Base-by-base conservation (phyloP, 164 flowering plant genomes). In the Stephania cephalantha region DNA sequence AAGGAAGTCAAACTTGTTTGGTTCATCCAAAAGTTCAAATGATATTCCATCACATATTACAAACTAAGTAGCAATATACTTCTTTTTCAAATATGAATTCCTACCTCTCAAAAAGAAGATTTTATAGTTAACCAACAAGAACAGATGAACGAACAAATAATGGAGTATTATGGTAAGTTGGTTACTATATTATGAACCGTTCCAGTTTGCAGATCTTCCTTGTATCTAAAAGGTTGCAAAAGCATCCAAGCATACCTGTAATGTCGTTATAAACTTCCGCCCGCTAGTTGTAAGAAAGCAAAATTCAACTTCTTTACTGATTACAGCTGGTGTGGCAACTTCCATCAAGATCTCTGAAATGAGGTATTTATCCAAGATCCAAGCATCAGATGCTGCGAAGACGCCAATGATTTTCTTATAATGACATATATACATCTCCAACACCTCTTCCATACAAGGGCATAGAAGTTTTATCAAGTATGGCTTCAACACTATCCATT, bases 211-310 rank as follows among this genome's bases (percentile, higher is more conserved):
- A 15, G n/a, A 58, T 46, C 35, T 70, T 3, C 72, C 44, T 17
- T 50, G 55, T 2, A 9, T 35, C 46, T 12, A 15, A 52, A 72
- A 5, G 20, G 66, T 29, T 18, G 67, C 64, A 31, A 46, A 63
- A 31, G 48, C 25, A 71, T 46, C 42, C 64, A 15, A 71, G 75
- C 78, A 22, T 12, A 90, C 95, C 95, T 89, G 91, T 71, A 90
- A 70, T 12, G 86, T 55, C 8, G 88, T 82, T 29, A 85, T 71
- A 76, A 90, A 82, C 77, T 89, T 88, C 77, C 86, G 74, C 42
- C 95, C 92, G 42, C 95, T 89, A 81, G 71, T 83, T 31, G 91
- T 89, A 74, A 90, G 90, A 46, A 82, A 76, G 81, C 83, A 90
- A 77, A 78, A 85, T 35, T 87, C 86, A 13, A 83, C 75, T 48